phyloP scores from a whole-genome alignment of 352 stramenopile genomes.

The Aphanomyces stellatus region DNA sequence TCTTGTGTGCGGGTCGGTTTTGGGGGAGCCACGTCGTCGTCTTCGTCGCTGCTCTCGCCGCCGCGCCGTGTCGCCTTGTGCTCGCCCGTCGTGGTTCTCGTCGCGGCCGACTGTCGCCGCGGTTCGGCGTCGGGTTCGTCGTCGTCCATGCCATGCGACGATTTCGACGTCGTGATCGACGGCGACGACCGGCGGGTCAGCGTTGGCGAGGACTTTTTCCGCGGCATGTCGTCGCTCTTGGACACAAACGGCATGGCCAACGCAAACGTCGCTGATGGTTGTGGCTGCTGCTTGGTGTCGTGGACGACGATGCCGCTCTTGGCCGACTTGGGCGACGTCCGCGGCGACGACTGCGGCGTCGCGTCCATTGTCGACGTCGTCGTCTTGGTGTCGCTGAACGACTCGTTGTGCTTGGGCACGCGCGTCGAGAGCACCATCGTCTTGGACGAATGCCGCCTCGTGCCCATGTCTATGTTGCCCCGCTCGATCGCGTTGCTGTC shows the following conservation, averaged over 20 bases:
- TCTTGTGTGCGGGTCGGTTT: no score
- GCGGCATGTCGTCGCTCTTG: background rate
- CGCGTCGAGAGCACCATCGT: background rate
- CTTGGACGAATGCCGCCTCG: background rate
- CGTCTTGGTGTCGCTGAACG: no score
- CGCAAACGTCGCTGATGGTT: background rate
- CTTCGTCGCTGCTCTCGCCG: no score
- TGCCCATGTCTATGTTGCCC: background rate
- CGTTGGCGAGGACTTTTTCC: background rate
- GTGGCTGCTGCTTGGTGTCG: no score
- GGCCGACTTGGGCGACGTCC: background rate
- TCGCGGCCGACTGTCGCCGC: background rate
- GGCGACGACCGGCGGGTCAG: background rate
- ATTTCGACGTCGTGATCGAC: no score
- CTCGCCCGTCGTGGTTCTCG: no score
- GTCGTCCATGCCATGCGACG: no score
- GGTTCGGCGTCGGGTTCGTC: background rate
- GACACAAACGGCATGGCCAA: background rate
- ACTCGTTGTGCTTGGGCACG: no score
- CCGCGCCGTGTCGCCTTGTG: no score
- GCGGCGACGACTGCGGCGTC: background rate
- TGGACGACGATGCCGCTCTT: background rate
- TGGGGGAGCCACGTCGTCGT: no score
- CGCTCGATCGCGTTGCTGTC: slow-evolving; percentile 6
- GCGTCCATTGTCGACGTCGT: no score